A percentile compares a stretch with the other conserved stretches of the same genome.
phyloP scores from a whole-genome alignment of 352 stramenopile genomes.

The Globisporangium spinosum region DNA sequence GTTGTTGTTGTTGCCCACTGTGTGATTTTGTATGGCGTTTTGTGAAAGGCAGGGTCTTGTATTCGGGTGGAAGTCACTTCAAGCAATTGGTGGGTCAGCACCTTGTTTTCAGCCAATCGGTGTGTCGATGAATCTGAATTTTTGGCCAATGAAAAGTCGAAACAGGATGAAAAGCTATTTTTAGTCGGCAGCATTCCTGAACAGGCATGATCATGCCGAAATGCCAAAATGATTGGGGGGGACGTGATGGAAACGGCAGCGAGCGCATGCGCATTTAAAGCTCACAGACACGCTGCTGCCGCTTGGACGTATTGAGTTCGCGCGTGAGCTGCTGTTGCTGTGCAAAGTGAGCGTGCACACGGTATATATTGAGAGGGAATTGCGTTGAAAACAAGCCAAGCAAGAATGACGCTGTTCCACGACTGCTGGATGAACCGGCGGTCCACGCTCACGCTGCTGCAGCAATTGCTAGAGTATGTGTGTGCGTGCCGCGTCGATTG shows the following conservation, averaged over 20 bases:
- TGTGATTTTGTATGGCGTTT: neutral
- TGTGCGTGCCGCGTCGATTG: neutral
- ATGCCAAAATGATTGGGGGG: neutral
- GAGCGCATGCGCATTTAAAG: neutral
- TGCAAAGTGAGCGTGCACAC: neutral
- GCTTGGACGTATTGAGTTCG: neutral
- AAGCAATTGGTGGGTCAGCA: neutral
- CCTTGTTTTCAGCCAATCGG: neutral
- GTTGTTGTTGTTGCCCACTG: neutral
- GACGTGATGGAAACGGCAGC: slow-evolving; percentile 3
- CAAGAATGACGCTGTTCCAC: slow-evolving; percentile 58
- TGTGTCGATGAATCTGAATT: neutral
- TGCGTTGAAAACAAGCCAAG: neutral
- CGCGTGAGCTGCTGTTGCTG: neutral
- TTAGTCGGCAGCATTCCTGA: neutral
- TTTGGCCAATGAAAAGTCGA: neutral
- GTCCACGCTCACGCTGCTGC: slow-evolving; percentile 42
- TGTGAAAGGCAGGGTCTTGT: neutral
- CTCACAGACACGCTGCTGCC: neutral
- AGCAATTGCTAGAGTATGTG: slow-evolving; percentile 44
- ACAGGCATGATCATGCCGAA: neutral
- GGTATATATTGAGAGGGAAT: neutral
- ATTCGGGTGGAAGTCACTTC: neutral
- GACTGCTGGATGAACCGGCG: slow-evolving; percentile 53
- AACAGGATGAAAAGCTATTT: neutral